These are phyloP conservation scores for Scedosporium boydii DNA, from an alignment of 2,329 filamentous ascomycete genomes.

Conservation along the genomic window DNA sequence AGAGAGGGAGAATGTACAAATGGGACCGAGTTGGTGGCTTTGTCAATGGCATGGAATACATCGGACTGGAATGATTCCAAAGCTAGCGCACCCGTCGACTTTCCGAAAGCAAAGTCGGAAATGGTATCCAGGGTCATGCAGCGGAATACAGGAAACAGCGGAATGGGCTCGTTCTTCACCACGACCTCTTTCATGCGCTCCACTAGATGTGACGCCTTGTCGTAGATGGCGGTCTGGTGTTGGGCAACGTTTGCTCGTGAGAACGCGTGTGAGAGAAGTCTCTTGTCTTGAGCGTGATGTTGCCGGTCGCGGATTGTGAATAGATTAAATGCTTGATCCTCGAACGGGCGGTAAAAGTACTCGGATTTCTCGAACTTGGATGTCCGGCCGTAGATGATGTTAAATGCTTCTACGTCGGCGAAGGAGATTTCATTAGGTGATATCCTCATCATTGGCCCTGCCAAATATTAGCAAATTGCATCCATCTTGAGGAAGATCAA, in stretches of 20 bases:
- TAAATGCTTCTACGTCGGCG: not conserved
- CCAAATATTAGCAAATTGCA: not conserved
- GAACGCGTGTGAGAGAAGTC: slow-evolving; percentile 4
- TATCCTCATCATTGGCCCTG: slow-evolving; percentile 3
- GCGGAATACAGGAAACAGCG: not conserved
- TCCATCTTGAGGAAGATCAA: not conserved
- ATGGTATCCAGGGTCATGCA: slow-evolving; percentile 1
- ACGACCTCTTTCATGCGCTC: not conserved
- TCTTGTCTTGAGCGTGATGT: not conserved
- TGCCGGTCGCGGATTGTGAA: slow-evolving; percentile 6
- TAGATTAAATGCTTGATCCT: slow-evolving; percentile 1
- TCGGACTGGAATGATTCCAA: not conserved
- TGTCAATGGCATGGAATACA: not conserved
- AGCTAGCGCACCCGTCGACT: not conserved
- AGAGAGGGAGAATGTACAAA: not conserved
- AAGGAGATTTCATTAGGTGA: slow-evolving; percentile 8
- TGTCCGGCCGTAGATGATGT: slow-evolving; percentile 2
- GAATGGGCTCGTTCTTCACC: not conserved
- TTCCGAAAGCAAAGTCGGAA: not conserved
- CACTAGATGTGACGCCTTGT: slow-evolving; percentile 1
- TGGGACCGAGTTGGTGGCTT: not conserved
- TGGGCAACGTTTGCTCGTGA: not conserved
- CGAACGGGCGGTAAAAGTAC: slow-evolving; percentile 7
- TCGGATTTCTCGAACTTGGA: slow-evolving; percentile 5
- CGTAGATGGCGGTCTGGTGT: not conserved